Evolutionary conservation across 768 basidiomycete genomes (phyloP).

Genomic region (Pisolithus tinctorius): DNA sequence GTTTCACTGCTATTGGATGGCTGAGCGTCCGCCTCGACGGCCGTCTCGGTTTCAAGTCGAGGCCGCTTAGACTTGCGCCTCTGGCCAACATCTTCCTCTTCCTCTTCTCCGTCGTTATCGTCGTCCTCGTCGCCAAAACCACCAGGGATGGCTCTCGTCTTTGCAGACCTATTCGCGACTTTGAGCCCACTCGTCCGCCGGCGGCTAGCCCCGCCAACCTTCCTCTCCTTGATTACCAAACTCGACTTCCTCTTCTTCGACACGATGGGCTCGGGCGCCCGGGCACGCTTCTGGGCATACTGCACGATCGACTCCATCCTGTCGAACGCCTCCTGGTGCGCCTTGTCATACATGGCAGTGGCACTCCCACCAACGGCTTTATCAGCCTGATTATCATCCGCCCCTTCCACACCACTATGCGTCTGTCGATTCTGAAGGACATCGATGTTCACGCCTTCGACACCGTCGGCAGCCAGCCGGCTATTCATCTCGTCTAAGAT

Average conservation of each 20-base stretch:
- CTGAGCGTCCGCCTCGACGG: constrained; percentile 22
- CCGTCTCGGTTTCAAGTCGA: constrained; percentile 29
- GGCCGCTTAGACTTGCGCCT: constrained; percentile 41
- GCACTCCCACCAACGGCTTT: constrained; percentile 16
- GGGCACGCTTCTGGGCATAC: constrained; percentile 38
- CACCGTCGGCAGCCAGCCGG: constrained; percentile 53
- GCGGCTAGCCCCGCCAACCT: constrained; percentile 5
- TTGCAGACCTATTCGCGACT: constrained; percentile 19
- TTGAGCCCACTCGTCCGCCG: constrained; percentile 20
- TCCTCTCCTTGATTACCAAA: constrained; percentile 33
- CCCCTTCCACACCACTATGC: background rate
- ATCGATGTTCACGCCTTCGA: constrained; percentile 39
- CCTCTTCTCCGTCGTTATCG: constrained; percentile 43
- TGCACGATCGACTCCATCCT: constrained; percentile 76
- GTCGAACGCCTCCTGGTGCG: constrained; percentile 58
- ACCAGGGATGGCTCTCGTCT: constrained; percentile 39
- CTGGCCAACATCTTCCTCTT: constrained; percentile 32
- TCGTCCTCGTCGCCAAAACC: constrained; percentile 50
- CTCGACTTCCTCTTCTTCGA: constrained; percentile 47
- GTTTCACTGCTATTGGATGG: constrained; percentile 30
- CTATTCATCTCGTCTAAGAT: constrained; percentile 82
- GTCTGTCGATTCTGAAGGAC: constrained; percentile 33
- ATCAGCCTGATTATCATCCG: constrained; percentile 1
- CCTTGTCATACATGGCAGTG: constrained; percentile 42
- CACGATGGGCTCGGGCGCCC: constrained; percentile 14